A percentile compares a stretch with the other conserved stretches of the same genome.
phyloP scores from a whole-genome alignment of 1,139 yeast species.

The Pneumocystis sp. region DNA sequence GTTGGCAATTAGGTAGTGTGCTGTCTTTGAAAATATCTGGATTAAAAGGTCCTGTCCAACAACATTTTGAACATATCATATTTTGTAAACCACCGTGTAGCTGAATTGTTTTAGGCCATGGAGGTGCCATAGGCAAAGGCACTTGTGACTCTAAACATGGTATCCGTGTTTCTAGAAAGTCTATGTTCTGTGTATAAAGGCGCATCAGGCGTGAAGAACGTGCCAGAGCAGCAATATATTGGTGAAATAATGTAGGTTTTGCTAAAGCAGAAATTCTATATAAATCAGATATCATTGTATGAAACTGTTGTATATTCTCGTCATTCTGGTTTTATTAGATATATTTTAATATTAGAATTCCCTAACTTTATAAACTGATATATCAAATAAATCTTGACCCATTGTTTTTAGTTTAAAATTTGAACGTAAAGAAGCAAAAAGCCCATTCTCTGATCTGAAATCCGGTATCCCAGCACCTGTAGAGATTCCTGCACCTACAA shows the following conservation, averaged over 20 bases:
- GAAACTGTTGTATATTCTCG: background rate
- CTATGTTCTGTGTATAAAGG: constrained; percentile 72
- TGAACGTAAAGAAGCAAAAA: constrained; percentile 33
- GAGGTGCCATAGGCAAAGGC: constrained; percentile 13
- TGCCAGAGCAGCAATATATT: constrained; percentile 51
- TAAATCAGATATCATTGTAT: background rate
- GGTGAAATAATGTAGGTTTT: constrained; percentile 70
- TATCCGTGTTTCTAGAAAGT: constrained; percentile 42
- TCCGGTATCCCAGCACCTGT: constrained; percentile 88
- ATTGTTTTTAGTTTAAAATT: background rate
- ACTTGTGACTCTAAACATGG: constrained; percentile 17
- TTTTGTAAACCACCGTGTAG: constrained; percentile 78
- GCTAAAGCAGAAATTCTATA: constrained; percentile 28
- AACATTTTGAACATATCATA: constrained; percentile 60
- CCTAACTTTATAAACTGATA: background rate
- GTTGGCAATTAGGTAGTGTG: constrained; percentile 47
- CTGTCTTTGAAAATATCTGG: constrained; percentile 37
- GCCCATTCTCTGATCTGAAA: constrained; percentile 63
- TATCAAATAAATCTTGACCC: background rate
- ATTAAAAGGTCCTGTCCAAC: constrained; percentile 46
- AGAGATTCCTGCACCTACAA: constrained; percentile 68
- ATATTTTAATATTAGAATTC: background rate
- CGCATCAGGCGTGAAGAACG: constrained; percentile 55
- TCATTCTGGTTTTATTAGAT: background rate
- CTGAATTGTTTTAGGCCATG: constrained; percentile 55